A percentile compares a stretch with the other conserved stretches of the same genome.
phyloP scores from a whole-genome alignment of 1,139 yeast species.

The Arxiozyma slooffiae region DNA sequence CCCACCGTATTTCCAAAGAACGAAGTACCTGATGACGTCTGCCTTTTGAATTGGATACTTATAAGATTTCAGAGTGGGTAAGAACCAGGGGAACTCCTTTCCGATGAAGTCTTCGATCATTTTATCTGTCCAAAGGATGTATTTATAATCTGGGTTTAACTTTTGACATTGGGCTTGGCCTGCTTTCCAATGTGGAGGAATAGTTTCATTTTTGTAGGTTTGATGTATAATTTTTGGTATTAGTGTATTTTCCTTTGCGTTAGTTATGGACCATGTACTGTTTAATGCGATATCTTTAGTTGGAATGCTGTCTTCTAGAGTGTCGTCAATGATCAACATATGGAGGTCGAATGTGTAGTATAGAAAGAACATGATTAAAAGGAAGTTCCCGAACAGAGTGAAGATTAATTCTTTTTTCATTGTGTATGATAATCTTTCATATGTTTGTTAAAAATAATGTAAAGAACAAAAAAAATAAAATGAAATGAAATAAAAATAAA shows the following conservation, averaged over 20 bases:
- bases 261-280: no score
- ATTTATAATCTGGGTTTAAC: conserved; percentile 77
- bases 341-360: conserved; percentile 67
- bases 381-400: conserved; percentile 50
- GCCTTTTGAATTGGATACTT: conserved; percentile 81
- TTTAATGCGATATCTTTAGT: no score
- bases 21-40: conserved; percentile 82
- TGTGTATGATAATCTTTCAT: no score
- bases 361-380: conserved; percentile 46
- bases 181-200: conserved; percentile 72
- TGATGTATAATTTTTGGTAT: conserved; percentile 90
- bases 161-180: conserved; percentile 72
- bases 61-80: conserved; percentile 66
- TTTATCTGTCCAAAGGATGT: conserved; percentile 84
- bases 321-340: conserved; percentile 64
- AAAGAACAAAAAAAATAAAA: no score
- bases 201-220: conserved; percentile 67
- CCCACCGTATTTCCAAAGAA: conserved; percentile 76
- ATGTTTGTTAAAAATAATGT: no score
- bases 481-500: no score
- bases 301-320: no score
- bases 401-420: conserved; percentile 51
- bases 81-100: conserved; percentile 77
- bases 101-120: conserved; percentile 70
- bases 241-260: conserved; percentile 51